Evolutionary conservation across 352 stramenopile genomes (phyloP).

Genomic region (Phytophthora citrophthora): DNA sequence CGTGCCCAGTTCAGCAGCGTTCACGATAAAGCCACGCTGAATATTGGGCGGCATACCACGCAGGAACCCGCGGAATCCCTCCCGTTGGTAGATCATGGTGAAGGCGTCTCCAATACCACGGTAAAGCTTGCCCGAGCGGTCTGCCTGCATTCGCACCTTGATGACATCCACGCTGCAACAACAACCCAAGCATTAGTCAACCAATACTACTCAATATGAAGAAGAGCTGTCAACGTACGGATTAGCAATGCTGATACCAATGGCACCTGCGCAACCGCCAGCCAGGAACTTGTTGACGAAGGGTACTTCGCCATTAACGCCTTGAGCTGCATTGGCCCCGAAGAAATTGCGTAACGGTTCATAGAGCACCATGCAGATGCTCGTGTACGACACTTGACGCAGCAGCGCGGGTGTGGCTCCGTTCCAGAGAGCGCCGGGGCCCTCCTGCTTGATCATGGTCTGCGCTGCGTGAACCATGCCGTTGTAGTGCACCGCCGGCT

Average conservation of each 20-base stretch:
- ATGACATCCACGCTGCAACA: constrained; percentile 81
- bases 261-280: constrained; percentile 76
- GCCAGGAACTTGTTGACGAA: constrained; percentile 86
- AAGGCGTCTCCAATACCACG: constrained; percentile 74
- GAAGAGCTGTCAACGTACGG: constrained; percentile 54
- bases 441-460: constrained; percentile 78
- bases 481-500: constrained; percentile 63
- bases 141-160: constrained; percentile 88
- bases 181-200: constrained; percentile 11
- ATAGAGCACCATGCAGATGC: constrained; percentile 88
- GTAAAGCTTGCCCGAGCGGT: constrained; percentile 74
- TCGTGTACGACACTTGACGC: constrained; percentile 88
- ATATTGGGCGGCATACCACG: constrained; percentile 88
- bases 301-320: constrained; percentile 55
- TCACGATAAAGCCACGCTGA: constrained; percentile 87
- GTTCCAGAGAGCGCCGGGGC: constrained; percentile 71
- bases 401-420: constrained; percentile 77
- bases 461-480: constrained; percentile 76
- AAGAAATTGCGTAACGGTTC: constrained; percentile 83
- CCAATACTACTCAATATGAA: not conserved
- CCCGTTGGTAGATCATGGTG: constrained; percentile 73
- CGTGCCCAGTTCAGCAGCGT: constrained; percentile 84
- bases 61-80: constrained; percentile 76
- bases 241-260: constrained; percentile 85
- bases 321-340: constrained; percentile 46